Evolutionary conservation across 1,284 basidiomycete species (phyloP).

Genomic region (Ceratobasidium papillatum): DNA sequence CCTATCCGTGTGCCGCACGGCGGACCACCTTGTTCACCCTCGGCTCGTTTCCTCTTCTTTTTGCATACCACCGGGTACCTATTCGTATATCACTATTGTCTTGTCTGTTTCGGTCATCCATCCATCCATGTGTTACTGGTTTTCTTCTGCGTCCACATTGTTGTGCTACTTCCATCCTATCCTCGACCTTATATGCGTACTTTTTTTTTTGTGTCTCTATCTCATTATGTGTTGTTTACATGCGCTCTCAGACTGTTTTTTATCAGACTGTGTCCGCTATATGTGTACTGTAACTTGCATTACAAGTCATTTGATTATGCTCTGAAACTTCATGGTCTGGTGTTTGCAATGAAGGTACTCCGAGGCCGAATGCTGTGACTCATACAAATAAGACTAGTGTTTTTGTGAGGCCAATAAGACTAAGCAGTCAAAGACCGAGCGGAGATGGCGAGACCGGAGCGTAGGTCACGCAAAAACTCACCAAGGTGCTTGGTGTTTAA

Average conservation of each 20-base stretch:
- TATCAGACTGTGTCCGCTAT: slow-evolving; percentile 35
- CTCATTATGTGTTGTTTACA: slow-evolving; percentile 20
- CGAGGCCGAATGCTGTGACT: too few species aligned
- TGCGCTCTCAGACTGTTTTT: slow-evolving; percentile 18
- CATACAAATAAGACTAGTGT: too few species aligned
- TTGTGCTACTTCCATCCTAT: background rate
- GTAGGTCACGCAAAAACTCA: too few species aligned
- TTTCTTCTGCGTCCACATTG: background rate
- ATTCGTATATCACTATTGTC: slow-evolving; percentile 40
- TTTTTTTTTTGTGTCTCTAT: background rate
- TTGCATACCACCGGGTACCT: slow-evolving; percentile 33
- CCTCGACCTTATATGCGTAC: background rate
- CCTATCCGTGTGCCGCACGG: slow-evolving; percentile 25
- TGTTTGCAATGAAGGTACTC: too few species aligned
- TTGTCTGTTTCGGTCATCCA: slow-evolving; percentile 3
- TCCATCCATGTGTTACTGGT: background rate
- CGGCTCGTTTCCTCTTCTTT: slow-evolving; percentile 16
- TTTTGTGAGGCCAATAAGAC: too few species aligned
- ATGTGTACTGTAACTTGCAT: slow-evolving; percentile 30
- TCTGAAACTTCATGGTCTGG: background rate
- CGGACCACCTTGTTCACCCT: slow-evolving; percentile 33
- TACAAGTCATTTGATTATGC: slow-evolving; percentile 11
- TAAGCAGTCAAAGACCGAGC: too few species aligned
- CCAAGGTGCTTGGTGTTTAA: too few species aligned
- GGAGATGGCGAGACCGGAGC: too few species aligned